Evolutionary conservation across 371 early-diverging fungal genomes (phyloP).

Genomic region (Mycotypha africana): DNA sequence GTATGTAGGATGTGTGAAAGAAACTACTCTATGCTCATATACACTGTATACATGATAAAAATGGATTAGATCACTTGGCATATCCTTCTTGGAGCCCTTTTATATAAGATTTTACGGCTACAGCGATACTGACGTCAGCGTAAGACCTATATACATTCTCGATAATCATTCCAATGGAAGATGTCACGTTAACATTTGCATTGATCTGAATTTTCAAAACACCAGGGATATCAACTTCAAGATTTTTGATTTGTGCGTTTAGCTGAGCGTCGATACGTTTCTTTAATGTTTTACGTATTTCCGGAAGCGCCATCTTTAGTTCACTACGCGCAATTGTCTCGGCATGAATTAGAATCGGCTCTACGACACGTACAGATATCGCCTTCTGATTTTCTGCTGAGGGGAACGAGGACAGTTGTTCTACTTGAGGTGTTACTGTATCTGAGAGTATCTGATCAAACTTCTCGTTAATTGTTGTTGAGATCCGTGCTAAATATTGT

Average conservation of each 20-base stretch:
- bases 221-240: constrained; percentile 8
- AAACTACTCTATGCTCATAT: no score
- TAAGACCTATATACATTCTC: neutral
- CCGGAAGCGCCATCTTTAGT: neutral
- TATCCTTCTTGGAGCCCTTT: constrained; percentile 1
- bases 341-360: neutral
- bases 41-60: no score
- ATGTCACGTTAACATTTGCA: neutral
- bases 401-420: neutral
- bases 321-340: neutral
- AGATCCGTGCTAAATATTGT: neutral
- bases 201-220: constrained; percentile 2
- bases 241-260: constrained; percentile 4
- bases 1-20: no score
- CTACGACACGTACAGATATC: neutral
- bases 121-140: constrained; percentile 5
- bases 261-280: neutral
- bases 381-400: neutral
- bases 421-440: neutral
- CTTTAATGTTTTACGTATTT: constrained; percentile 1
- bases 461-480: neutral
- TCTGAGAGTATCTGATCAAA: constrained; percentile 3
- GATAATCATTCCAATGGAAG: neutral
- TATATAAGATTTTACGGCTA: constrained; percentile 4
- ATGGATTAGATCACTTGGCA: no score